Conservation (phyloP, 768 basidiomycete species). For the Mrakia hoshinonis region DNA sequence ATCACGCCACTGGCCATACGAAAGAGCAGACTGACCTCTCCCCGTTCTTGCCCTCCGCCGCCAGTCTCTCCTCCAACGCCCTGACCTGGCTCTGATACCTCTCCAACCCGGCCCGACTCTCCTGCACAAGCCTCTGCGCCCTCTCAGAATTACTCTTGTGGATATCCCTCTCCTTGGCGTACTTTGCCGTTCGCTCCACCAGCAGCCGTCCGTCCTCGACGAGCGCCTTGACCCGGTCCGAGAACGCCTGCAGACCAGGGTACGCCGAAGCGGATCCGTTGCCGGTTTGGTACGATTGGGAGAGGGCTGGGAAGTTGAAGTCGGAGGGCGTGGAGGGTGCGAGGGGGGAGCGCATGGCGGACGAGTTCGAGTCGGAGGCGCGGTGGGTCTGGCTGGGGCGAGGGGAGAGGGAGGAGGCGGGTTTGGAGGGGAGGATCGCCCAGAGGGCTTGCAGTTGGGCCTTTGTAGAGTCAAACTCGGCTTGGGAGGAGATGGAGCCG, state of each 20-base stretch:
- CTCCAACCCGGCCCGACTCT: constrained; percentile 67
- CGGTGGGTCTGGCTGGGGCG: not conserved
- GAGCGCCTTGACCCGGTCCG: constrained; percentile 61
- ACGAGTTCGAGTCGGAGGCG: constrained; percentile 50
- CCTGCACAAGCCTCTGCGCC: constrained; percentile 81
- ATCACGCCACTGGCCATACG: too few relatives aligned
- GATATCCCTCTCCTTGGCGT: constrained; percentile 80
- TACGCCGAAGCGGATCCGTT: constrained; percentile 27
- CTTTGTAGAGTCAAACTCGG: not conserved
- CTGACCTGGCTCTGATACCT: constrained; percentile 80
- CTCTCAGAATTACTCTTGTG: constrained; percentile 86
- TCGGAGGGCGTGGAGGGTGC: constrained; percentile 66
- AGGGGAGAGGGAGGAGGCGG: not conserved
- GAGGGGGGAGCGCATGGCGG: constrained; percentile 46
- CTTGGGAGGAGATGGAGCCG: not conserved
- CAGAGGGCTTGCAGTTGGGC: constrained; percentile 47
- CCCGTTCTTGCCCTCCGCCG: constrained; percentile 32
- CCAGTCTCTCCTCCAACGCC: constrained; percentile 66
- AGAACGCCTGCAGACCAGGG: constrained; percentile 29
- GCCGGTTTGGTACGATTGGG: constrained; percentile 3
- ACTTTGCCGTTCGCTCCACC: constrained; percentile 72
- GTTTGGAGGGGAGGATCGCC: constrained; percentile 64
- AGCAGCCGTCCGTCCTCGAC: constrained; percentile 73
- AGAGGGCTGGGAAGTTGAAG: constrained; percentile 49
- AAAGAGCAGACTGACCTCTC: constrained; percentile 10